Base-by-base conservation (phyloP, 768 basidiomycete genomes). In the Neoboletus subvelutipes region DNA sequence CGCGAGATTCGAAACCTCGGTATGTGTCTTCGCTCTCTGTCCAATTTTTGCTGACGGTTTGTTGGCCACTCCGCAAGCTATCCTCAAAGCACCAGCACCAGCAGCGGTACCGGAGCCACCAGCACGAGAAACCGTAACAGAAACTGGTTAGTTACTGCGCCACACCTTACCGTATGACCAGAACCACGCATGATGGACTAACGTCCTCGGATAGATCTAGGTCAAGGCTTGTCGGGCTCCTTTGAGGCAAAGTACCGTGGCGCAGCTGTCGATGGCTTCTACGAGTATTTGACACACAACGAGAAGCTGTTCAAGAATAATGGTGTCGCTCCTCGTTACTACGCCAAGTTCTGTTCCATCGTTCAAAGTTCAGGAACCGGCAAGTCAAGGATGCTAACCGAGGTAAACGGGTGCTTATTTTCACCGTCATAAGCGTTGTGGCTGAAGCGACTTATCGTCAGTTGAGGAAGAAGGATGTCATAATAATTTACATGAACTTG, bases 1-100 rank as follows among this genome's bases (percentile, higher is more conserved):
- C 31, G 39, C 48, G 42, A 58, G 22, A 53, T 58, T 46, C 56
- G 56, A 34, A 60, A 50, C 48, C 59, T 58, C 13, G 50, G 58
- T 60, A 0, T 13, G 51, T 37, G 7, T 24, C 29, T 28, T 28
- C 28, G 28, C 3, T 28, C 28, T 28, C 28, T 28, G 28, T 28
- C 28, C 28, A 28, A 28, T 28, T 5, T 28, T 28, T 5, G 28
- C 5, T 28, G 28, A 28, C 28, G 28, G 5, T 28, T 28, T 28
- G 3, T 28, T 28, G 28, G 28, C 5, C 28, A 3, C 28, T 28
- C 28, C 28, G 28, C 28, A 28, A 28, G 28, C 5, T 28, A 28
- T 28, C 28, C 28, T 28, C 28, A 28, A 28, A 28, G 28, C 28
- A 28, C 28, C n/a, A n/a, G n/a, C n/a, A n/a, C n/a, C 28, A 5